Percentiles rank a stretch among this genome's conserved stretches.
Evolutionary conservation across 768 basidiomycete genomes (phyloP).

Genomic region (Leccinum truebloodii): DNA sequence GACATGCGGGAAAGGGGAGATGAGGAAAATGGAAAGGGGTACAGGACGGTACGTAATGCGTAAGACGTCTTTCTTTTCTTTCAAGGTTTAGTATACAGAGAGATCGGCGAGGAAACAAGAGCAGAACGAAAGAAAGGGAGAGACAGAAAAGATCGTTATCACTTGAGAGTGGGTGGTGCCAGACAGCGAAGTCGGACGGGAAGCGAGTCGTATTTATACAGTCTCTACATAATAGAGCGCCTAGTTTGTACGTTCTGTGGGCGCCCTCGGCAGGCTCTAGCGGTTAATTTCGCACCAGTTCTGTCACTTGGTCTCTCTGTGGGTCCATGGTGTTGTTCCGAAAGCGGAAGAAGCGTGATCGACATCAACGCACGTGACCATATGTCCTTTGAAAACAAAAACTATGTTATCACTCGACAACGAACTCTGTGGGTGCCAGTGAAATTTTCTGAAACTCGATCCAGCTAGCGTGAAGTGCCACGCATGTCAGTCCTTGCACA

Average conservation of each 20-base stretch:
- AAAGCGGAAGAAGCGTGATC: slow-evolving; percentile 15
- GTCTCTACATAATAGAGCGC: background rate
- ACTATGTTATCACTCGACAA: slow-evolving; percentile 3
- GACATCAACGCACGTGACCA: slow-evolving; percentile 22
- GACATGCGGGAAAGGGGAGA: background rate
- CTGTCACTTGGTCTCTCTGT: slow-evolving; percentile 7
- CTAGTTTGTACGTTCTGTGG: slow-evolving; percentile 15
- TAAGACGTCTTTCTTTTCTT: background rate
- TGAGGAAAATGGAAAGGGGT: background rate
- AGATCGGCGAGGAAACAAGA: background rate
- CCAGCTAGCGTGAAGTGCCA: background rate
- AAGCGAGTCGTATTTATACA: slow-evolving; percentile 21
- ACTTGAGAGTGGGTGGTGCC: slow-evolving; percentile 18
- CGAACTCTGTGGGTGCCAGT: slow-evolving; percentile 12
- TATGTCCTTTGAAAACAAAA: slow-evolving; percentile 10
- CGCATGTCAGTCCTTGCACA: slow-evolving; percentile 38
- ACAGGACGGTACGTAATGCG: background rate
- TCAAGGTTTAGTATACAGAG: background rate
- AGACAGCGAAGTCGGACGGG: slow-evolving; percentile 8
- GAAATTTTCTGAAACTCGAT: slow-evolving; percentile 4
- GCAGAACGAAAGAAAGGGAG: background rate
- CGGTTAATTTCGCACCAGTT: background rate
- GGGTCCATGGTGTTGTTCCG: slow-evolving; percentile 25
- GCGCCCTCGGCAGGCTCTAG: background rate
- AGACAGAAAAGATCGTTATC: background rate